A percentile compares a stretch with the other conserved stretches of the same genome.
These are phyloP conservation scores for Cryptococcus jaspeensis DNA, from an alignment of 1,284 basidiomycete species.

Conservation along the genomic window DNA sequence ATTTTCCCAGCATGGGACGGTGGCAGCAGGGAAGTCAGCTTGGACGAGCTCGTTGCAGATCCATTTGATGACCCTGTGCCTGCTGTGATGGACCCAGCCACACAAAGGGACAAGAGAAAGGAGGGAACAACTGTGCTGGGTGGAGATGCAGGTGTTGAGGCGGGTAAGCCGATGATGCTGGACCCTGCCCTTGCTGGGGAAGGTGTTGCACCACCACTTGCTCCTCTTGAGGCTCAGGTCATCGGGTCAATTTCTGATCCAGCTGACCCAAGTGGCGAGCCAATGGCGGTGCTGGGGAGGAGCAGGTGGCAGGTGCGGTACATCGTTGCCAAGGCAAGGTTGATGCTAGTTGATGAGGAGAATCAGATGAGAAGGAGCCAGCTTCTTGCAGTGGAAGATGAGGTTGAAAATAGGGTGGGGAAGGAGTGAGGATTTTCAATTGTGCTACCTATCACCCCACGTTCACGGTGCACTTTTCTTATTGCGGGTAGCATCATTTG, in stretches of 20 bases:
- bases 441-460: too few species aligned
- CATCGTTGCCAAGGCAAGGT: conserved; percentile 46
- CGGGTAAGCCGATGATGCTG: neutral
- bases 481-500: too few species aligned
- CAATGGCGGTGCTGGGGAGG: conserved; percentile 31
- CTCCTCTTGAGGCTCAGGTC: neutral
- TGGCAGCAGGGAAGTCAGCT: neutral
- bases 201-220: neutral
- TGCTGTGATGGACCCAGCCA: neutral
- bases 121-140: neutral
- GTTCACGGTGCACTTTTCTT: too few species aligned
- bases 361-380: conserved; percentile 41
- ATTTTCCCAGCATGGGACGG: neutral
- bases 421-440: too few species aligned
- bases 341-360: conserved; percentile 49
- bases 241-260: neutral
- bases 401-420: neutral
- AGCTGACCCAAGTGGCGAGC: neutral
- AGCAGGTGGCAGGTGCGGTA: conserved; percentile 40
- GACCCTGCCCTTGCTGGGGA: neutral
- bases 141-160: too few species aligned
- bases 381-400: conserved; percentile 10
- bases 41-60: neutral
- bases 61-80: neutral
- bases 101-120: neutral